These are phyloP conservation scores for Spinacia oleracea DNA, from an alignment of 179 eudicot genomes.

Conservation along the genomic window DNA sequence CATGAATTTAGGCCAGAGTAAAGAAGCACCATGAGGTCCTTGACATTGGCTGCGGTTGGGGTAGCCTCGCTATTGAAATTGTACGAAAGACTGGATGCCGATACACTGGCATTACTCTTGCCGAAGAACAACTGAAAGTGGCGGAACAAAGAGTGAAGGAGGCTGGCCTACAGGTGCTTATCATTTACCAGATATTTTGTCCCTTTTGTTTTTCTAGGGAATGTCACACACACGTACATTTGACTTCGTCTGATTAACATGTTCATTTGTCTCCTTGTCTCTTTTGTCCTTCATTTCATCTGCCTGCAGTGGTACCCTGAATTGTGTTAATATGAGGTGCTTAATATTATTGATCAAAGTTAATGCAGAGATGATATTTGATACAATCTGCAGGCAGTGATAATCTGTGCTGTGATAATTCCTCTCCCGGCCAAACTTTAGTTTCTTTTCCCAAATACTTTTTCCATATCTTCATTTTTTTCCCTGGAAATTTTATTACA, in stretches of 20 bases:
- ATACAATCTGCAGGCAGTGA: too few species aligned
- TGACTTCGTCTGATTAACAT: neutral
- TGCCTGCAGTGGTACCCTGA: neutral
- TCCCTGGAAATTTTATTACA: neutral
- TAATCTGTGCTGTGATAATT: neutral
- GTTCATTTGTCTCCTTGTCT: neutral
- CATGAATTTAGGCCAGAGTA: conserved; percentile 54
- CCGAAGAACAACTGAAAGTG: conserved; percentile 70
- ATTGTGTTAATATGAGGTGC: neutral
- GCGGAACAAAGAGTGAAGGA: conserved; percentile 81
- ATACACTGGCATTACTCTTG: conserved; percentile 90
- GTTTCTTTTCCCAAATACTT: neutral
- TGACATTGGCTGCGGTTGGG: conserved; percentile 98
- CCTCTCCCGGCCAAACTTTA: neutral
- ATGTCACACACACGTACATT: neutral
- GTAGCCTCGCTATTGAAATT: conserved; percentile 84
- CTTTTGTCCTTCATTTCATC: neutral
- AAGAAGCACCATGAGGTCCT: conserved; percentile 71
- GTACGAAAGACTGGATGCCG: conserved; percentile 81
- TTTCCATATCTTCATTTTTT: neutral
- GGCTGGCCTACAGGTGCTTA: conserved; percentile 71
- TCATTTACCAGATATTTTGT: neutral
- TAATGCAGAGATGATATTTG: too few species aligned
- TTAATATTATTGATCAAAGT: too few species aligned
- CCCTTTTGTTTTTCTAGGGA: neutral